These are phyloP conservation scores for Teratosphaeria gauchensis DNA, from an alignment of 2,329 filamentous ascomycete species.

Conservation along the genomic window DNA sequence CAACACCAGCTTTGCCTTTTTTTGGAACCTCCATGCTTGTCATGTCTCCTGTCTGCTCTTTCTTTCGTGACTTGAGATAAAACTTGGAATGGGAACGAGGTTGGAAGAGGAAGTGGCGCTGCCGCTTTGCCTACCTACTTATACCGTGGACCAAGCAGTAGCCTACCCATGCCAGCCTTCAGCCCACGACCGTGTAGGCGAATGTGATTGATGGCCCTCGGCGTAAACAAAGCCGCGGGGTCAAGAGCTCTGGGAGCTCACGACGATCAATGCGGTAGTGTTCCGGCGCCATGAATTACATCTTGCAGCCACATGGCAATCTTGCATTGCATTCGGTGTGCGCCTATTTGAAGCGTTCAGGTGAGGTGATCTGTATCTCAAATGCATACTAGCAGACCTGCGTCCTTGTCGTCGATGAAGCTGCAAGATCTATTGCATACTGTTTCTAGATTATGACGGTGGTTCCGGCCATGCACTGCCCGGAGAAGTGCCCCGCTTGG, in stretches of 20 bases:
- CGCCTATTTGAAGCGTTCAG: background rate
- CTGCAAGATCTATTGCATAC: background rate
- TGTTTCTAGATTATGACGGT: background rate
- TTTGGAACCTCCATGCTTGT: conserved; percentile 33
- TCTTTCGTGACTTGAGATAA: background rate
- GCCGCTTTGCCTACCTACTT: background rate
- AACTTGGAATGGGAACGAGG: background rate
- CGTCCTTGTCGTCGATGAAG: background rate
- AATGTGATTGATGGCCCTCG: background rate
- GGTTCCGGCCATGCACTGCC: background rate
- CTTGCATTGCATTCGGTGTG: background rate
- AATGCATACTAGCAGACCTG: background rate
- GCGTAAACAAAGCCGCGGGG: background rate
- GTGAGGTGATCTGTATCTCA: background rate
- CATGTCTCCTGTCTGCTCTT: conserved; percentile 6
- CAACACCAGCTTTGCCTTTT: conserved; percentile 42
- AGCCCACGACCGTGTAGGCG: background rate
- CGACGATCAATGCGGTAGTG: background rate
- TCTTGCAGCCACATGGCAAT: background rate
- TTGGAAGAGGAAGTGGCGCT: background rate
- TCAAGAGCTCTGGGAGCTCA: background rate
- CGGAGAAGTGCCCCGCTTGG: background rate
- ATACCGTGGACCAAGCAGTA: background rate
- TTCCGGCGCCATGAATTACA: background rate
- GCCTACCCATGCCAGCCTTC: background rate